These are phyloP conservation scores for Dendrocalamus latiflorus DNA, from an alignment of 202 grass and related monocot genomes.

Conservation along the genomic window DNA sequence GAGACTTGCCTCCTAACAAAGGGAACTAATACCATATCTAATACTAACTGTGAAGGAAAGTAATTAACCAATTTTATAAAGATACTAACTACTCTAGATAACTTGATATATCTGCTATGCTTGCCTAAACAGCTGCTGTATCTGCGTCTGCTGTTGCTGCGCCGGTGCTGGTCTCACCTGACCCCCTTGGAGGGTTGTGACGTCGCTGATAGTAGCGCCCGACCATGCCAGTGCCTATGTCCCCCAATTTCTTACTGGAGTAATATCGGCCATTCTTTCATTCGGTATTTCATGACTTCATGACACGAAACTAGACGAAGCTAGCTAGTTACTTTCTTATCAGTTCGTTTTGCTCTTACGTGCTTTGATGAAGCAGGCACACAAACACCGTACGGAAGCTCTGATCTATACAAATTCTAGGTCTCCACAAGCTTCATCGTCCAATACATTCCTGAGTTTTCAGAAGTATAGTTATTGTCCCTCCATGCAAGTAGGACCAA, in stretches of 20 bases:
- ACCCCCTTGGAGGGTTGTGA: too few species aligned
- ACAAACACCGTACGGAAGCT: background rate
- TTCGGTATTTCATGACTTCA: background rate
- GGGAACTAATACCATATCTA: too few species aligned
- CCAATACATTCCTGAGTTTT: conserved; percentile 32
- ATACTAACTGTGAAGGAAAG: too few species aligned
- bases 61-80: too few species aligned
- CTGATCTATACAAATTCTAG: conserved; percentile 35
- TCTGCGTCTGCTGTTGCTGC: too few species aligned
- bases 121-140: too few species aligned
- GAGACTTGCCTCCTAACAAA: too few species aligned
- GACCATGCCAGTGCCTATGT: too few species aligned
- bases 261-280: background rate
- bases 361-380: conserved; percentile 5
- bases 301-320: background rate
- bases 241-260: background rate
- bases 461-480: background rate
- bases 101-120: too few species aligned
- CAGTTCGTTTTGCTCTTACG: background rate
- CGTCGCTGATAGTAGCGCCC: too few species aligned
- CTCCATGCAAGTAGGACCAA: background rate
- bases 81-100: too few species aligned
- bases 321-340: background rate
- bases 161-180: too few species aligned
- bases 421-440: conserved; percentile 33